Base-by-base conservation (phyloP, 768 basidiomycete genomes). In the Psilocybe subaeruginosa region DNA sequence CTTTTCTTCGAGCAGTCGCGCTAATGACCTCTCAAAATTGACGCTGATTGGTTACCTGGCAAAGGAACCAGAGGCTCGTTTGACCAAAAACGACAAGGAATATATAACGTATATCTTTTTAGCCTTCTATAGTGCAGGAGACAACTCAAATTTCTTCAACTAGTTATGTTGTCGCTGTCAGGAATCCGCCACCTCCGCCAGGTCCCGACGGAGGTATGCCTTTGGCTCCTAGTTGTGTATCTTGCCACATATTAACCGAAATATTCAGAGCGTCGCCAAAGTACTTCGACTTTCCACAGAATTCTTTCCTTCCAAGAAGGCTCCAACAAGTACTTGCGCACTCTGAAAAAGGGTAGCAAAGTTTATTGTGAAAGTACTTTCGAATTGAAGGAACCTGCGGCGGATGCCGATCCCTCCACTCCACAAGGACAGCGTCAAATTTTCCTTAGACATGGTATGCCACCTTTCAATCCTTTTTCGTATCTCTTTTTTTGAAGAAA, bases 351-450 rank as follows among this genome's bases (percentile, higher is more conserved):
- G 64, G 93, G 93, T 4, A 76, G 83, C 52, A 86, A 78, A 60
- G 93, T 96, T 16, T 94, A 87, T 62, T 92, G 92, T 37, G 93
- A 96, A 72, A 88, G 92, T 30, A 80, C 78, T 65, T 93, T 83
- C 62, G 92, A 93, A 72, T 73, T 94, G 23, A 84, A 88, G 41
- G 90, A 93, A 60, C 84, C 92, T 8, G 89, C 90, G 43, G 73
- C 81, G 5, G 80, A 76, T 41, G 85, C 90, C 11, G 90, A 92
- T 54, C 80, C 90, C 2, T 74, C 81, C 53, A 84, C 90, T 0
- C 84, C 88, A 31, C 80, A 86, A 57, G 89, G 87, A 1, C 92
- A 93, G 70, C 87, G 91, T 33, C 92, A 93, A 72, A 89, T 95
- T 57, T 90, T 93, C 74, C 80, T 95, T 43, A 80, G 85, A 69